A percentile compares a stretch with the other conserved stretches of the same genome.
These are phyloP conservation scores for Osmanthus fragrans DNA, from an alignment of 257 asterid species.

Conservation along the genomic window DNA sequence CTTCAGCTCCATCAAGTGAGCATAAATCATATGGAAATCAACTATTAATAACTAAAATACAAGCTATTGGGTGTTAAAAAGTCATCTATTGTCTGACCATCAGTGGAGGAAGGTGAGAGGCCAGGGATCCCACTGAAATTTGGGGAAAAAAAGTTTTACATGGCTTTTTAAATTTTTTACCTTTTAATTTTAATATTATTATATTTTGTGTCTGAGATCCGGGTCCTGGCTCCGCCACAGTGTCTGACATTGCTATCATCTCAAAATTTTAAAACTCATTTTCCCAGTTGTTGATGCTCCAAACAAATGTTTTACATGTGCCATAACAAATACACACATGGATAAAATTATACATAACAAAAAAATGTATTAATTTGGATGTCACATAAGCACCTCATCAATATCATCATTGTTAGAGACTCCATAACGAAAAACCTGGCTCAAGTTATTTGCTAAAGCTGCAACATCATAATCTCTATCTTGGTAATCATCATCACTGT, in stretches of 20 bases:
- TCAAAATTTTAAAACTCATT: neutral
- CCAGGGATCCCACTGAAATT: too few species aligned
- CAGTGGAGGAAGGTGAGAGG: too few species aligned
- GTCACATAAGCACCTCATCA: conserved; percentile 58
- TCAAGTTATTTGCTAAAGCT: conserved; percentile 86
- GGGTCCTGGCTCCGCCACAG: too few species aligned
- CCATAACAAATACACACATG: conserved; percentile 1
- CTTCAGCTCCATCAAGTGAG: neutral
- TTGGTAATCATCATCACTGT: conserved; percentile 92
- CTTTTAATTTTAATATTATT: too few species aligned
- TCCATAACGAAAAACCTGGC: conserved; percentile 88
- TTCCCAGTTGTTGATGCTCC: neutral
- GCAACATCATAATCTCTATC: conserved; percentile 96
- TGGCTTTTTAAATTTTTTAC: too few species aligned
- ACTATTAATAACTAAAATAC: neutral
- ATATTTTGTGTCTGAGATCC: too few species aligned
- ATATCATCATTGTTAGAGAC: conserved; percentile 68
- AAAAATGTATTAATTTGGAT: conserved; percentile 3
- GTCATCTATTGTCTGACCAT: neutral
- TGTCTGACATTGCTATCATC: conserved; percentile 14
- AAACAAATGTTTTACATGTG: neutral
- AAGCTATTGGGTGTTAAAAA: neutral
- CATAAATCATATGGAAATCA: neutral
- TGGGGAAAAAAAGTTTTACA: too few species aligned
- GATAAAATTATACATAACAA: neutral